Evolutionary conservation across 2,329 filamentous ascomycete genomes (phyloP), one percentile per base, ranked within the genome.

Genomic region (Botryotinia calthae): DNA sequence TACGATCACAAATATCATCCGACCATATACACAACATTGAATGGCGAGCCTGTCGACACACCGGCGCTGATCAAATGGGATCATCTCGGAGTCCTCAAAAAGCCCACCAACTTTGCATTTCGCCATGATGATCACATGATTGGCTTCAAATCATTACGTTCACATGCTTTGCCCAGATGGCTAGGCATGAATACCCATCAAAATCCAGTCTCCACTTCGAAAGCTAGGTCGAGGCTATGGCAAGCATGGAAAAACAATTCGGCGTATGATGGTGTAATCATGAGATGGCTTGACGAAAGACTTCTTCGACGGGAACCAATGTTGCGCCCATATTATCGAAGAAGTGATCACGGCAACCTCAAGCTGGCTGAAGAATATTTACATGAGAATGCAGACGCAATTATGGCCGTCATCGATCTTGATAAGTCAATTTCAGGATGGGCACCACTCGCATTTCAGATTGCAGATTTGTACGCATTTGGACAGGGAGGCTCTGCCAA

Each of bases 101-200:
- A 84, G 73, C 84, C 83, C 0, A 79, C 76, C 42, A 77, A 81
- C 58, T 82, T 79, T 14, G 86, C 69, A 83, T 85, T 85, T 75
- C 81, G 84, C 7, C 82, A 85, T 73, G 86, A 88, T 73, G 87
- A 88, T 70, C 86, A 86, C 14, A 82, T 88, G 6, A 79, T 86
- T 59, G 82, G 81, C n/a, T 87, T 85, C 75, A 82, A 82, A 31
- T 74, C 78, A 7, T 70, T 78, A 20, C 73, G 73, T 31, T 70
- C 77, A 31, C 77, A 75, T 31, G 64, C 76, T 62, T 40, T 81
- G 8, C 73, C 72, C 79, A 81, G 78, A 74, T 71, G 81, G 16
- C 78, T 84, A 37, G 78, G 81, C 0, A 79, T 77, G 34, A 82
- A 83, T 72, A 80, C 80, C 65, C 82, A 81, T 51, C 76, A 74